These are phyloP conservation scores for Yarrowia sp. DNA, from an alignment of 805 yeast genomes.

Conservation along the genomic window DNA sequence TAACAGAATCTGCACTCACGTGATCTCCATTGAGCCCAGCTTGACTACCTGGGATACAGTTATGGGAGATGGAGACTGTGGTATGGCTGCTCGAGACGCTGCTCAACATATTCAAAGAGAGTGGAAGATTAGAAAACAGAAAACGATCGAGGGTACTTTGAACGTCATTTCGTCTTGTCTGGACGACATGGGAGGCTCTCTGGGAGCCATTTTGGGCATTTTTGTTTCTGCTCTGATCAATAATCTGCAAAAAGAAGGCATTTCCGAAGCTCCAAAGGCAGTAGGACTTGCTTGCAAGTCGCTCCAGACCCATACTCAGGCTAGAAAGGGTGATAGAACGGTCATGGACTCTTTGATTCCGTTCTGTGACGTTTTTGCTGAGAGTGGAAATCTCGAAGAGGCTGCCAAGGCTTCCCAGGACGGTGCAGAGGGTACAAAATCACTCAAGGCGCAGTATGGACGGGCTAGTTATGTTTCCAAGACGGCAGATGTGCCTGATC, in stretches of 20 bases:
- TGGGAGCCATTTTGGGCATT: constrained; percentile 90
- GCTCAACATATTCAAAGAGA: background rate
- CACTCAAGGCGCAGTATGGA: constrained; percentile 81
- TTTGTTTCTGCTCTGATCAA: constrained; percentile 73
- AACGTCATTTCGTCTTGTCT: constrained; percentile 80
- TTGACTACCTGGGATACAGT: constrained; percentile 81
- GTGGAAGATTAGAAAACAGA: background rate
- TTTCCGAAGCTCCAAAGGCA: constrained; percentile 31
- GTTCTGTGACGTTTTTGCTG: constrained; percentile 61
- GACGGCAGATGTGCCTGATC: constrained; percentile 10
- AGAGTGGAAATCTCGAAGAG: constrained; percentile 50
- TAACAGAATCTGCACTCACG: constrained; percentile 38
- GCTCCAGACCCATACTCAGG: constrained; percentile 80
- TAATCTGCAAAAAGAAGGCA: constrained; percentile 41
- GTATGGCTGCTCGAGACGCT: constrained; percentile 55
- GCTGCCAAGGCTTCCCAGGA: constrained; percentile 68
- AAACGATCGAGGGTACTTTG: constrained; percentile 48
- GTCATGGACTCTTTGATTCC: constrained; percentile 87
- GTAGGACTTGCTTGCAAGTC: constrained; percentile 58
- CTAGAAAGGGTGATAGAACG: constrained; percentile 85
- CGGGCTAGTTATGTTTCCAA: constrained; percentile 78
- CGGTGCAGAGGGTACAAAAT: constrained; percentile 75
- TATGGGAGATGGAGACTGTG: constrained; percentile 98
- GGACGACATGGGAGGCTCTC: constrained; percentile 92
- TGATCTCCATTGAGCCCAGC: constrained; percentile 58